Evolutionary conservation across 208 protist genomes (phyloP), one percentile per base, ranked within the genome.

Genomic region (Trypanosoma mega): DNA sequence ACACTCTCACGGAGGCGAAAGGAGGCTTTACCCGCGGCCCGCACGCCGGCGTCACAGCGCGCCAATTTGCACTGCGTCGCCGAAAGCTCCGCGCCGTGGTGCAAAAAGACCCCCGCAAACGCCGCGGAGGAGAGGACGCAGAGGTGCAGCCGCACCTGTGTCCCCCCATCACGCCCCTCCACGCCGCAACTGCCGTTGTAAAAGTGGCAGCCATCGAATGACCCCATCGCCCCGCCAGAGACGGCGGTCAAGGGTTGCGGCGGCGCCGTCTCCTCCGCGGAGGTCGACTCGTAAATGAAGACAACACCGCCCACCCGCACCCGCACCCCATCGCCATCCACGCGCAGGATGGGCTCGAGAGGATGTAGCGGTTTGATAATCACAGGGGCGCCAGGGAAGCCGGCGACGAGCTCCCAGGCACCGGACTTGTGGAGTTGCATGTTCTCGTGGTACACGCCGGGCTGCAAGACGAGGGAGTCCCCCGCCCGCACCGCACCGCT

Each of bases 361-460:
- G 54, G 39, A 16, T 41, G 71, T 21, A 56, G 45, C 33, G 80
- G 74, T 23, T 68, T 73, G 45, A 87, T 63, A 64, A 86, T 75
- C 26, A 92, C 85, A 7, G 73, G 52, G 16, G 77, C 76, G 1
- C 85, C 85, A n/a, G 80, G 80, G 55, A 68, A 74, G 7, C 72
- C 77, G 14, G 72, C 74, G 16, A 72, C 63, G 29, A 92, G 21
- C 59, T 80, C 72, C 7, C 87, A 49, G 0, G 21, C 30, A 6
- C 78, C 78, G 49, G 61, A 71, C 53, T 72, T 34, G 24, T 74
- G 37, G 24, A 92, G 54, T 29, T 36, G 4, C 16, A 87, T 26
- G 37, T 62, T 74, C 58, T 85, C 85, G 45, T 78, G 61, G 65
- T 92, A 92, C 8, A 85, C 70, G 12, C 85, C 85, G 2, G 80